These are phyloP conservation scores for Acorus gramineus DNA, from an alignment of 106 monocot genomes.

Conservation along the genomic window DNA sequence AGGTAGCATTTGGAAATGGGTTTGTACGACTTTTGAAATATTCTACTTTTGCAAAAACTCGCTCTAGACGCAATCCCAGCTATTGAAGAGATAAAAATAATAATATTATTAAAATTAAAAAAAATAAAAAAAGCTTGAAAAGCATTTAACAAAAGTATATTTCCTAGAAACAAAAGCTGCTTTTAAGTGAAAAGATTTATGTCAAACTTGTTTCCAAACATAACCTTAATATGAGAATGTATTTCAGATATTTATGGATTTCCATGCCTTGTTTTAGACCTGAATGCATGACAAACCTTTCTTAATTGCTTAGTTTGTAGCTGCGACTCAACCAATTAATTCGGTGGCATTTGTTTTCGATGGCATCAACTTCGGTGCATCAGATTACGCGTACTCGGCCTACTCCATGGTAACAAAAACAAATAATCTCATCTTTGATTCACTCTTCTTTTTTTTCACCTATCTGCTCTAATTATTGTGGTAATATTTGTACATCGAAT, in stretches of 20 bases:
- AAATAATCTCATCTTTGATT: neutral
- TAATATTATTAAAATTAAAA: too few relatives aligned
- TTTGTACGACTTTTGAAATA: neutral
- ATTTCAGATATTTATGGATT: neutral
- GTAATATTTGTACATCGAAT: neutral
- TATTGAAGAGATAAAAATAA: too few relatives aligned
- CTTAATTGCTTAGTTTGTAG: conserved; percentile 36
- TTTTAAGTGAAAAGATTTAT: too few relatives aligned
- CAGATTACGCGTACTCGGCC: conserved; percentile 46
- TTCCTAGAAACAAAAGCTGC: too few relatives aligned
- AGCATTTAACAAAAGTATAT: too few relatives aligned
- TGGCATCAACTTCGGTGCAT: conserved; percentile 65
- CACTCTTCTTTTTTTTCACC: neutral
- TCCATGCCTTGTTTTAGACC: neutral
- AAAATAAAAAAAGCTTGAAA: too few relatives aligned
- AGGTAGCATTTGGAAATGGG: neutral
- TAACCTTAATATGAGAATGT: neutral
- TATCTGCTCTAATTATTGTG: neutral
- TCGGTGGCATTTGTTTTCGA: conserved; percentile 62
- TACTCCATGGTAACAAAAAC: conserved; percentile 47
- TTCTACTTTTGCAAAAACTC: neutral
- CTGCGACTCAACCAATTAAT: conserved; percentile 49
- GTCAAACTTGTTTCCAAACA: too few relatives aligned
- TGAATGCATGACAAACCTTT: neutral
- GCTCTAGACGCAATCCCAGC: too few relatives aligned